These are phyloP conservation scores for Psilocybe azurescens DNA, from an alignment of 768 basidiomycete genomes.

Conservation along the genomic window DNA sequence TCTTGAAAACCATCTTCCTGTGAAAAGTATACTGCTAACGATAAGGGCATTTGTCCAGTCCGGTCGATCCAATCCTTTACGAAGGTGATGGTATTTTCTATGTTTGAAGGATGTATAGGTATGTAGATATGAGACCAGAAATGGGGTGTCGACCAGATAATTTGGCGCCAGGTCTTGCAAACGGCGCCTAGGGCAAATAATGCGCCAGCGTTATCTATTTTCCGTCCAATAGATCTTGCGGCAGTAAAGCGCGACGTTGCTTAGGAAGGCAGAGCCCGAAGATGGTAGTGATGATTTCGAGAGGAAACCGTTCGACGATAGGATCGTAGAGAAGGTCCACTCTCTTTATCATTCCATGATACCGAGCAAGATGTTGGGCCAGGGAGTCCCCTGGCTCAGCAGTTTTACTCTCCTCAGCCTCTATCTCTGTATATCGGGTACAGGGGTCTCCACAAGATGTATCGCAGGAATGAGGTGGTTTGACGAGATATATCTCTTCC, in stretches of 20 bases:
- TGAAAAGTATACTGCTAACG: not conserved
- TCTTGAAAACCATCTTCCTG: not conserved
- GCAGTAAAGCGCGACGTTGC: not conserved
- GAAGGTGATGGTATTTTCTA: not conserved
- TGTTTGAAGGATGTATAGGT: not conserved
- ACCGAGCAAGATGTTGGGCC: not conserved
- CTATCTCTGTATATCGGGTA: too few species aligned
- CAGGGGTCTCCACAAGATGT: too few species aligned
- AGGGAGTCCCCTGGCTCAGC: not conserved
- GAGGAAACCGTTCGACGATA: not conserved
- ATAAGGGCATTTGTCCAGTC: not conserved
- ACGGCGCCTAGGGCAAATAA: conserved; percentile 1
- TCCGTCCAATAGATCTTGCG: not conserved
- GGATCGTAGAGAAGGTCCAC: not conserved
- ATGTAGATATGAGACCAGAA: not conserved
- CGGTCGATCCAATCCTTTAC: not conserved
- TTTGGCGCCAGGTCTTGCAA: not conserved
- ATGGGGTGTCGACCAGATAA: conserved; percentile 1
- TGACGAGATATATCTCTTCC: too few species aligned
- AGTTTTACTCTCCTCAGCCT: not conserved
- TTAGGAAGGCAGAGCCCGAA: not conserved
- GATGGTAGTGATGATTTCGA: not conserved
- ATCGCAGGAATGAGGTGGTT: too few species aligned
- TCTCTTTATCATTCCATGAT: not conserved
- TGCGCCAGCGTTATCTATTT: not conserved